Base-by-base conservation (phyloP, 2,329 filamentous ascomycete genomes). In the Colletotrichum sp. region DNA sequence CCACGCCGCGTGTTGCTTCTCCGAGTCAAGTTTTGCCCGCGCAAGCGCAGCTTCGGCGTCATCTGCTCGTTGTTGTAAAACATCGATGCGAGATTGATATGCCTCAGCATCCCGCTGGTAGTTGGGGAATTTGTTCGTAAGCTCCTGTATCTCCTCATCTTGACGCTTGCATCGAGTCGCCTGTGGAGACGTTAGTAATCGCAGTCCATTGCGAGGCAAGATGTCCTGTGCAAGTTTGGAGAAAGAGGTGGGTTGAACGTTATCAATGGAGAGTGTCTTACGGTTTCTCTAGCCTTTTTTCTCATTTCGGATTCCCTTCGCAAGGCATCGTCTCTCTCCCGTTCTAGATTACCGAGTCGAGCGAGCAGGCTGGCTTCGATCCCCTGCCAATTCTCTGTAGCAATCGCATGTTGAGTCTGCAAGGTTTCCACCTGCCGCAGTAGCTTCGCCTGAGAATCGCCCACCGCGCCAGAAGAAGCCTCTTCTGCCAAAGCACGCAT, bases 341-440 rank as follows among this genome's bases (percentile, higher is more conserved):
- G 97, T 83, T 99, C 97, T 12, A 98, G 88, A 66, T 88, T 93
- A 6, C 93, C 90, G 13, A 97, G 90, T 73, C 96, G 92, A 27
- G 95, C 92, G 67, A 96, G 90, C 36, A 99, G 86, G 4, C 95
- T 98, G 12, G 94, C 92, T 84, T 99, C 96, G 77, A 99, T 98
- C 1, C 96, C 95, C 82, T 98, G 96, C 97, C 98, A 99, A 80
- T 99, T 99, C 81, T 98, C 95, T 79, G 95, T 97, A 2, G 97
- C 97, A 71, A 98, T 93, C 1, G 96, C 93, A 84, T 99, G 98
- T 83, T 99, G 98, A 8, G 95, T 97, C 84, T 99, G 97, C 48
- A 99, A 86, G 1, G 95, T 98, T 86, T 99, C 97, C 70, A 99
- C 94, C 84, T 99, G 98, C 55, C 97, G 93, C 59, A 98, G 88